Evolutionary conservation across 2,329 filamentous ascomycete species (phyloP), one percentile per base, ranked within the genome.

Genomic region (Fusarium nelsonii): DNA sequence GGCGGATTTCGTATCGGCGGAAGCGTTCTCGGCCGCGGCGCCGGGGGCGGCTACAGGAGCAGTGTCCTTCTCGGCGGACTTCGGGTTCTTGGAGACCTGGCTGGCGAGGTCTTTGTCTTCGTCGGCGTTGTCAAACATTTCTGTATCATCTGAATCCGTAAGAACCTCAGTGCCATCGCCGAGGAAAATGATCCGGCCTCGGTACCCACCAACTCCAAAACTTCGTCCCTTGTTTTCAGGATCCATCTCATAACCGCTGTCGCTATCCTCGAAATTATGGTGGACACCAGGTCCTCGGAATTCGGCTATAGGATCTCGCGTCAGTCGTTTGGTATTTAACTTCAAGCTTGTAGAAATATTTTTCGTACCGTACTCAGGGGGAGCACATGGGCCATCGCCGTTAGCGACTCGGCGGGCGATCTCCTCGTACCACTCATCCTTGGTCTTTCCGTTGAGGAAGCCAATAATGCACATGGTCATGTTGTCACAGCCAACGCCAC

Each of bases 381-480:
- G 96, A 81, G 96, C 96, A 85, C 95, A 98, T 80, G 96, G 96
- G 76, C 96, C 96, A 82, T 99, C 96, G 82, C 95, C 96, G 79
- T 95, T 94, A 75, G 94, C 93, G 81, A 99, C 96, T 78, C 96
- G 90, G 84, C 92, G 93, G 76, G 91, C 93, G 80, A 99, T 92
- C 84, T 94, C 91, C 77, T 97, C 93, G 81, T 99, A 99, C 96
- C 96, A 99, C 83, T 97, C 92, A 78, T 97, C 94, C 87, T 97
- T 97, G 74, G 90, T 92, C 86, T 92, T 94, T 80, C 95, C 96
- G 77, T 92, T 89, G 73, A 99, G 87, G 78, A 99, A 89, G 72
- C 91, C 96, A 77, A 99, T 84, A 71, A 99, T 87, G 74, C 91
- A 85, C 92, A 99, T 98, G 73, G 96, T 99, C 96, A 99, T 99